Evolutionary conservation across 1,139 yeast species (phyloP), one percentile per base, ranked within the genome.

Genomic region (Pichia sp.): DNA sequence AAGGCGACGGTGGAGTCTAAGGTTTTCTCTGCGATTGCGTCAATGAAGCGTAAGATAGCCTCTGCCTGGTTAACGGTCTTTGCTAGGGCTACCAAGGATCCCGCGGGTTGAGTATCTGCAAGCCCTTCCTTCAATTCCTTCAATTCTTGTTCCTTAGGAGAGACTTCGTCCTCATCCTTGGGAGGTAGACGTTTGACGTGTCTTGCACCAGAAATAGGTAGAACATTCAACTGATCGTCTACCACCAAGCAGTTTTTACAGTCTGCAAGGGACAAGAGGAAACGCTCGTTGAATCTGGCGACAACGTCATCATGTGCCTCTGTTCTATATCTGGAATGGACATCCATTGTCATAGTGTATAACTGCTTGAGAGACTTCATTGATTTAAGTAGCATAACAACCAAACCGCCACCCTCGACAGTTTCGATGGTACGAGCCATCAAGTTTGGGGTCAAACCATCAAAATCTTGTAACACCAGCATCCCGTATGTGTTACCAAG

Each of bases 321-420:
- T 0, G 99, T 93, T 72, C 99, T 82, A 72, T 93, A 93, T 65
- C 99, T 82, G 19, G 97, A 81, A 68, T 93, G 99, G 53, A 93
- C 84, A 70, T 95, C 99, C 99, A 93, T 93, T 40, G 96, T 80
- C 98, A 93, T 90, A 38, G 98, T 90, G 72, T 93, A 93, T 52
- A 93, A 78, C 71, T 93, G 99, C 70, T 93, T 93, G 68, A 93
- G 78, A n/a, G 97, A 89, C 3, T 86, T 75, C 97, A 93, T 90
- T 3, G 95, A 84, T 71, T 93, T 93, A 67, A 95, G 79, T 61
- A 93, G 76, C 60, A 93, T 83, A 23, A 95, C 95, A 49, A 95
- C 93, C 49, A 93, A 75, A 55, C 99, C 99, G 64, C 99, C 99
- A 66, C 99, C 99, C 75, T 93, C 98, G 43, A 93, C 99, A 3